Conservation (phyloP, 495 filamentous ascomycete genomes). For the Parmelia sp. region DNA sequence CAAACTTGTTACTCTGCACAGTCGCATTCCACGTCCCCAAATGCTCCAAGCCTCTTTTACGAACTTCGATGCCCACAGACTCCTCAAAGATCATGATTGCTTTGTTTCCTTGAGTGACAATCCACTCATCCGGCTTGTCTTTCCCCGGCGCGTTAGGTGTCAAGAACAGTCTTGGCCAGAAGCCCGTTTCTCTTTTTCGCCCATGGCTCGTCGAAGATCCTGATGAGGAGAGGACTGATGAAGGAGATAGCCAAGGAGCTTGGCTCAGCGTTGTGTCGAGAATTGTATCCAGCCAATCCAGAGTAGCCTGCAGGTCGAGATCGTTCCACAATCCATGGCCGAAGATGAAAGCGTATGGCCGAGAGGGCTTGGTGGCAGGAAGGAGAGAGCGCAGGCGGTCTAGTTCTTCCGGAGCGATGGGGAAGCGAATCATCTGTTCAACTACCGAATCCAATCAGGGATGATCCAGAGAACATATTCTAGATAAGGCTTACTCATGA, state of each 20-base stretch:
- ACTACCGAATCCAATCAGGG: slow-evolving; percentile 29
- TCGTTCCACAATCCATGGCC: slow-evolving; percentile 50
- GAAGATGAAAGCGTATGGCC: slow-evolving; percentile 43
- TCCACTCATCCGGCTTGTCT: slow-evolving; percentile 47
- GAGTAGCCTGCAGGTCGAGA: slow-evolving; percentile 40
- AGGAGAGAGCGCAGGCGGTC: slow-evolving; percentile 36
- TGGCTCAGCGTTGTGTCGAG: slow-evolving; percentile 28
- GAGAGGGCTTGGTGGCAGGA: slow-evolving; percentile 32
- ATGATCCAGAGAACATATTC: background rate
- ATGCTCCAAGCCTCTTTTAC: slow-evolving; percentile 41
- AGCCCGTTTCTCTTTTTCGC: slow-evolving; percentile 18
- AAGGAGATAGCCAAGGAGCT: slow-evolving; percentile 27
- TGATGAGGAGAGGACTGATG: background rate
- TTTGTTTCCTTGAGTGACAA: slow-evolving; percentile 47
- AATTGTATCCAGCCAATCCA: slow-evolving; percentile 41
- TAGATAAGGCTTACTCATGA: slow-evolving; percentile 35
- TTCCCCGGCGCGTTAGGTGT: slow-evolving; percentile 49
- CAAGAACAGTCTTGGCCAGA: slow-evolving; percentile 41
- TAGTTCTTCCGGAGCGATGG: slow-evolving; percentile 41
- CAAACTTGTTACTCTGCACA: slow-evolving; percentile 46
- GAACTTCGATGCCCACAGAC: slow-evolving; percentile 34
- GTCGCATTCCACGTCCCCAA: slow-evolving; percentile 52
- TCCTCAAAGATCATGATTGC: slow-evolving; percentile 46
- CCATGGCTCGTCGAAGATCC: slow-evolving; percentile 4
- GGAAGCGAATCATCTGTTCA: slow-evolving; percentile 45